These are phyloP conservation scores for Allantophomopsis cytisporea DNA, from an alignment of 2,329 filamentous ascomycete genomes.

Conservation along the genomic window DNA sequence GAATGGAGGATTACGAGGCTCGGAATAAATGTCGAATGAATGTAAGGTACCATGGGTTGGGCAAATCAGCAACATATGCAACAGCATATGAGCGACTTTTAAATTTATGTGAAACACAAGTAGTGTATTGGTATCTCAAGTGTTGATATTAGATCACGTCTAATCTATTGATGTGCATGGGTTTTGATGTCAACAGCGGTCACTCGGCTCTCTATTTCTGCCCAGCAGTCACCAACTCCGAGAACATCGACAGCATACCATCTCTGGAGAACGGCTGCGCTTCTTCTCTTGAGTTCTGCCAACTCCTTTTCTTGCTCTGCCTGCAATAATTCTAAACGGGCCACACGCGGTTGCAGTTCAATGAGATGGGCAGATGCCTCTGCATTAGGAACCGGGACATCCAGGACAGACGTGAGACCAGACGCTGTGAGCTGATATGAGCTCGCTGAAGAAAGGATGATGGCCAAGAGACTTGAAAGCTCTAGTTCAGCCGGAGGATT, in stretches of 20 bases:
- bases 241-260: slow-evolving; percentile 18
- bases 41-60: no score
- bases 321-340: slow-evolving; percentile 16
- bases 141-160: no score
- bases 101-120: no score
- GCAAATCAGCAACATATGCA: no score
- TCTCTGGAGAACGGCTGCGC: slow-evolving; percentile 13
- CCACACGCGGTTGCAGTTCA: slow-evolving; percentile 16
- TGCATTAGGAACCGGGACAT: slow-evolving; percentile 16
- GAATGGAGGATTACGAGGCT: no score
- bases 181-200: slow-evolving; percentile 10
- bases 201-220: slow-evolving; percentile 17
- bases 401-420: slow-evolving; percentile 16
- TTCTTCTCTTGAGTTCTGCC: slow-evolving; percentile 14
- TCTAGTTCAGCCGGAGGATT: slow-evolving; percentile 15
- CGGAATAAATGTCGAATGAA: no score
- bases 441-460: slow-evolving; percentile 17
- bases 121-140: no score
- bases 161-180: no score
- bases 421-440: slow-evolving; percentile 19
- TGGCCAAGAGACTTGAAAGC: slow-evolving; percentile 11
- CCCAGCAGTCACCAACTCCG: slow-evolving; percentile 17
- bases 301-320: slow-evolving; percentile 15
- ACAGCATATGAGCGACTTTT: no score
- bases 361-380: slow-evolving; percentile 18